Percentiles rank a stretch among this genome's conserved stretches.
Conservation (phyloP, 2,329 filamentous ascomycete genomes). For the Neofusicoccum parvum region DNA sequence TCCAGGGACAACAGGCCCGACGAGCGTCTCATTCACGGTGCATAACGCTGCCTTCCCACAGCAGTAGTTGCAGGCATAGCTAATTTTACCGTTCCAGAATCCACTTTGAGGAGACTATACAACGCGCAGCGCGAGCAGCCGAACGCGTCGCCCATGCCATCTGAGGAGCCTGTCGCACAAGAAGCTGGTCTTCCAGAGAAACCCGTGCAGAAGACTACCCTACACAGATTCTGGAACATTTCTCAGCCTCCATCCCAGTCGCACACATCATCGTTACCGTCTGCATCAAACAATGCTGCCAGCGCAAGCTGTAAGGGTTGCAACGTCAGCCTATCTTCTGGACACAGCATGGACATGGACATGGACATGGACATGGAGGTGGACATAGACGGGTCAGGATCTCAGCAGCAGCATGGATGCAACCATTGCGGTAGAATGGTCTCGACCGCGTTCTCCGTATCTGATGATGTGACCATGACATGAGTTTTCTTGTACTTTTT, state of each 20-base stretch:
- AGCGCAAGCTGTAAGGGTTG: slow-evolving; percentile 48
- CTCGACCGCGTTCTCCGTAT: slow-evolving; percentile 47
- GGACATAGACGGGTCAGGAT: slow-evolving; percentile 35
- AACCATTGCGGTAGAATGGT: slow-evolving; percentile 41
- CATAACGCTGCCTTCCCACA: slow-evolving; percentile 21
- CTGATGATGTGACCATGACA: slow-evolving; percentile 33
- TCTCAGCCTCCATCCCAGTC: slow-evolving; percentile 34
- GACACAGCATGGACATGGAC: slow-evolving; percentile 40
- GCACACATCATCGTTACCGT: slow-evolving; percentile 20
- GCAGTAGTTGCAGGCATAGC: not conserved
- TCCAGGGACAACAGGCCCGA: slow-evolving; percentile 61
- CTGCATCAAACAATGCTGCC: not conserved
- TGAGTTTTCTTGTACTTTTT: not conserved
- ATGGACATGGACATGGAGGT: slow-evolving; percentile 43
- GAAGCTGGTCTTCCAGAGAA: not conserved
- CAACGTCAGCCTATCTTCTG: slow-evolving; percentile 37
- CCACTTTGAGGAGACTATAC: slow-evolving; percentile 49
- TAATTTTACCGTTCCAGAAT: slow-evolving; percentile 39
- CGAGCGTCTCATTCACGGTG: slow-evolving; percentile 59
- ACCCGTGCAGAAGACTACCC: slow-evolving; percentile 34
- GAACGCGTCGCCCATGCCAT: slow-evolving; percentile 32
- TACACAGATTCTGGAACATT: slow-evolving; percentile 52
- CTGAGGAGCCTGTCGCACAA: slow-evolving; percentile 22
- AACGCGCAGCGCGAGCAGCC: slow-evolving; percentile 43
- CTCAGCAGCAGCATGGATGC: slow-evolving; percentile 38